A percentile compares a stretch with the other conserved stretches of the same genome.
These are phyloP conservation scores for Podaxis sp. DNA, from an alignment of 768 basidiomycete genomes.

Conservation along the genomic window DNA sequence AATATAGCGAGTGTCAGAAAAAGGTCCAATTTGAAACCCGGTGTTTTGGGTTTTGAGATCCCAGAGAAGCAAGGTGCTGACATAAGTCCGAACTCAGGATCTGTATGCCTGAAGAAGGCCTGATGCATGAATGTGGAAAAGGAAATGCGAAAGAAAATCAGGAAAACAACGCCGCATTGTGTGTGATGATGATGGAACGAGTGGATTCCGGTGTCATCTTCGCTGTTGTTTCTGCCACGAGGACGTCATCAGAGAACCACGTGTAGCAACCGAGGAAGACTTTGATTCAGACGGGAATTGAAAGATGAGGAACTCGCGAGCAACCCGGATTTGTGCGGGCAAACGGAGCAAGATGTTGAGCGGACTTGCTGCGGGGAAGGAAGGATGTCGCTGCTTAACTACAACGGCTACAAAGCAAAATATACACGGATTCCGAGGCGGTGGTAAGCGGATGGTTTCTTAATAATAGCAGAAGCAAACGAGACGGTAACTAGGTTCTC, in stretches of 20 bases:
- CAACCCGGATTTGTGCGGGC: not conserved
- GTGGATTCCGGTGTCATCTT: not conserved
- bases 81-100: slow-evolving; percentile 6
- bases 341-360: not conserved
- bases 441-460: not conserved
- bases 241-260: slow-evolving; percentile 12
- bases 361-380: not conserved
- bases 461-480: not conserved
- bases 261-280: slow-evolving; percentile 9
- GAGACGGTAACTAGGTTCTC: slow-evolving; percentile 7
- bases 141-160: slow-evolving; percentile 9
- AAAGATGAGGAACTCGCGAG: not conserved
- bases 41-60: not conserved
- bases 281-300: not conserved
- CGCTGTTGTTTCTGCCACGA: slow-evolving; percentile 12
- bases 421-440: slow-evolving; percentile 12
- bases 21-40: not conserved
- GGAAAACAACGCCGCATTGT: not conserved
- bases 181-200: not conserved
- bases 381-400: slow-evolving; percentile 1
- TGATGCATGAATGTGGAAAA: not conserved
- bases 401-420: not conserved
- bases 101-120: not conserved
- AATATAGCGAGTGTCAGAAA: not conserved
- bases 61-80: slow-evolving; percentile 5